These are phyloP conservation scores for Debaryomyces subglobosus DNA, from an alignment of 1,139 yeast genomes.

Conservation along the genomic window DNA sequence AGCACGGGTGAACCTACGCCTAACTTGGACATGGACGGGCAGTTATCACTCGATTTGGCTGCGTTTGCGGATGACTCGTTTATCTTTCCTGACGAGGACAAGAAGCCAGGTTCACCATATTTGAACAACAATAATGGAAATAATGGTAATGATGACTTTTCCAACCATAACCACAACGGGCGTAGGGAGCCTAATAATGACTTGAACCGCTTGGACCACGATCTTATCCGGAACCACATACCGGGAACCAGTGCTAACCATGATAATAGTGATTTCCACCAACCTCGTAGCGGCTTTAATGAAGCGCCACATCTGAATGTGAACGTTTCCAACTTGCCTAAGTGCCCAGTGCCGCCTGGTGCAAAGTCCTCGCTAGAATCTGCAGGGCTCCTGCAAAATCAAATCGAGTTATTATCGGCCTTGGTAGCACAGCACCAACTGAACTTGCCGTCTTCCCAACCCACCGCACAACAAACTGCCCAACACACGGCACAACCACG, in stretches of 20 bases:
- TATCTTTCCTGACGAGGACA: constrained; percentile 78
- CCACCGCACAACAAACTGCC: background rate
- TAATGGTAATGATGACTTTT: background rate
- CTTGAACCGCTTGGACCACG: background rate
- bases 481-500: background rate
- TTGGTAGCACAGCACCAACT: constrained; percentile 69
- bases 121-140: constrained; percentile 17
- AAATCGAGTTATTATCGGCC: constrained; percentile 72
- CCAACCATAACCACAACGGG: background rate
- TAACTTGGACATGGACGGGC: constrained; percentile 61
- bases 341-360: constrained; percentile 71
- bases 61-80: constrained; percentile 82
- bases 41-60: constrained; percentile 70
- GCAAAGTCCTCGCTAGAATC: constrained; percentile 63
- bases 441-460: constrained; percentile 7
- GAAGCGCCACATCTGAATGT: background rate
- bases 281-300: background rate
- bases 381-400: constrained; percentile 68
- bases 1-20: constrained; percentile 28
- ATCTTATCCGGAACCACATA: background rate
- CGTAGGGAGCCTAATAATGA: background rate
- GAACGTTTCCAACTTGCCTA: constrained; percentile 46
- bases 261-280: background rate
- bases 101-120: constrained; percentile 28
- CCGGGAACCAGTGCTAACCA: background rate